Evolutionary conservation across 2,329 filamentous ascomycete species (phyloP).

Genomic region (Aspergillus sp.): DNA sequence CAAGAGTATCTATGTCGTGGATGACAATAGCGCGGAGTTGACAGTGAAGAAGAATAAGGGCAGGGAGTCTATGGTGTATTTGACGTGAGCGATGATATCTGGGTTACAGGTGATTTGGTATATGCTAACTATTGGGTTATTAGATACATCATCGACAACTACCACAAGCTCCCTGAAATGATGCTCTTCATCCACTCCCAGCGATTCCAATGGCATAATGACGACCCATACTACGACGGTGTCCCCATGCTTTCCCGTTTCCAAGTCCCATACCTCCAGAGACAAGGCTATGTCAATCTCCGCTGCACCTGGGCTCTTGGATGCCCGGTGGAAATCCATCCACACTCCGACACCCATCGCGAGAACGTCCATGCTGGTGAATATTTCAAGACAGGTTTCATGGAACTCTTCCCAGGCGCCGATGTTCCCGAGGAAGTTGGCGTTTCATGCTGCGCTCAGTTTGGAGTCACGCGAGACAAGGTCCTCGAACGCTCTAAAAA

Average conservation of each 20-base stretch:
- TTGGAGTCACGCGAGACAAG: constrained; percentile 47
- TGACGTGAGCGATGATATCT: constrained; percentile 29
- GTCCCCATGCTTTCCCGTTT: constrained; percentile 46
- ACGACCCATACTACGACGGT: constrained; percentile 49
- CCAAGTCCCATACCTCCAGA: constrained; percentile 44
- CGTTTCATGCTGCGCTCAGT: constrained; percentile 53
- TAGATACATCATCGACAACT: constrained; percentile 41
- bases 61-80: constrained; percentile 40
- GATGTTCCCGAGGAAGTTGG: constrained; percentile 42
- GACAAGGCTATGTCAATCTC: constrained; percentile 51
- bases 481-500: constrained; percentile 41
- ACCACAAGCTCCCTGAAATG: constrained; percentile 35
- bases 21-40: constrained; percentile 44
- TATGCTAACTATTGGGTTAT: not conserved
- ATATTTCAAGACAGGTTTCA: constrained; percentile 46
- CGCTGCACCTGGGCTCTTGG: constrained; percentile 51
- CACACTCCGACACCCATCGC: constrained; percentile 38
- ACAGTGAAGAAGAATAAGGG: constrained; percentile 45
- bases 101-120: not conserved
- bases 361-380: constrained; percentile 45
- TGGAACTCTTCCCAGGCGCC: constrained; percentile 42
- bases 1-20: constrained; percentile 52
- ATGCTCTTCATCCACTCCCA: constrained; percentile 38
- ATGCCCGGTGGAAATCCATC: constrained; percentile 49
- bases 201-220: constrained; percentile 46